A percentile compares a stretch with the other conserved stretches of the same genome.
phyloP scores from a whole-genome alignment of 306 rosid species.

The Crataegus laevigata region DNA sequence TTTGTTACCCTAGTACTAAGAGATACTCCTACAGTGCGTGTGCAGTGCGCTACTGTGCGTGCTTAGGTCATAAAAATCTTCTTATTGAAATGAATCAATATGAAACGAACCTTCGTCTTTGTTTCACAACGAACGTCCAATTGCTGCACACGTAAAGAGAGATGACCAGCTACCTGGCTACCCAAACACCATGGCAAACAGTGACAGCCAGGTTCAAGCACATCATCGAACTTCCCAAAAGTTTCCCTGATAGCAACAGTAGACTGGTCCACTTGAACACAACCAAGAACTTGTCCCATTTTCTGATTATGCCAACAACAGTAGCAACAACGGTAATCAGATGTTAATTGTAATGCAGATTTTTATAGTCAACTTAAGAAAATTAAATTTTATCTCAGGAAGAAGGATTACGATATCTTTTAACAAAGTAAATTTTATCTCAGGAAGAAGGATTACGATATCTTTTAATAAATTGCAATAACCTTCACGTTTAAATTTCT shows the following conservation, averaged over 20 bases:
- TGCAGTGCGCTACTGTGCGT: background rate
- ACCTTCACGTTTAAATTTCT: background rate
- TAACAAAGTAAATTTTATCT: background rate
- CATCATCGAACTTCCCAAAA: slow-evolving; percentile 47
- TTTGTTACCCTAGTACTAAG: background rate
- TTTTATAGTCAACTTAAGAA: background rate
- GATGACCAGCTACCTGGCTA: slow-evolving; percentile 38
- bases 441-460: background rate
- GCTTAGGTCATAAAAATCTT: background rate
- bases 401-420: background rate
- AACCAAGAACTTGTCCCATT: slow-evolving; percentile 47
- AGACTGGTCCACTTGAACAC: slow-evolving; percentile 53
- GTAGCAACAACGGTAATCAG: background rate
- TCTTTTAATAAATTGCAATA: background rate
- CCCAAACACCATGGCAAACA: slow-evolving; percentile 53
- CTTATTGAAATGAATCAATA: background rate
- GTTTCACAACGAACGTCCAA: slow-evolving; percentile 58
- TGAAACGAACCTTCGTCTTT: slow-evolving; percentile 40
- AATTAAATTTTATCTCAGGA: background rate
- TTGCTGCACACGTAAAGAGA: slow-evolving; percentile 51
- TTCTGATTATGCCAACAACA: slow-evolving; percentile 5
- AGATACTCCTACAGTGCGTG: background rate
- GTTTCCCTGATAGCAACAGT: slow-evolving; percentile 46
- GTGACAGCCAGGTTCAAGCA: slow-evolving; percentile 50
- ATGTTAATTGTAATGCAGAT: background rate